Evolutionary conservation across 148 eudicot genomes (phyloP), one percentile per base, ranked within the genome.

Genomic region (Vaccinium vitisidaea): DNA sequence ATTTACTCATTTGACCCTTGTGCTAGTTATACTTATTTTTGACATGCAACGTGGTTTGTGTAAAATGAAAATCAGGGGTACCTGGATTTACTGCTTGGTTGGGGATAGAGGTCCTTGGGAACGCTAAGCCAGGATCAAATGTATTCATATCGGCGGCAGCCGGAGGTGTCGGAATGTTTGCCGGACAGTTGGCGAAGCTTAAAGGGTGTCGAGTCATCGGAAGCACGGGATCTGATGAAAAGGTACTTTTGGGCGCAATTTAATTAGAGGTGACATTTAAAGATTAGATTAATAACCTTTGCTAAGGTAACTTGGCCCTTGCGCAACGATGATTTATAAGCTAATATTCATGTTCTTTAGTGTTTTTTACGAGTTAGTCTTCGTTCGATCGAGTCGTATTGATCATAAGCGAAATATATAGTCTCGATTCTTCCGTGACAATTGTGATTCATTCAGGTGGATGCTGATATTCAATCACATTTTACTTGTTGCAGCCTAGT

Each of bases 61-160:
- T 56, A 4, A 21, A 3, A 32, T 50, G 27, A 13, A 43, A 73
- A 27, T 27, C 58, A 89, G 91, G 91, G 58, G n/a, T 89, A 39
- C 87, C 91, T 19, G 91, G 91, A 36, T 85, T 89, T 70, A 80
- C 91, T 74, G 91, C 91, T 48, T 89, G 91, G 91, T 36, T 89
- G 30, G 91, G 89, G 10, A 87, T 89, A 75, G 84, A 75, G 69
- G 83, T 87, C 1, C 36, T 89, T 21, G 88, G 85, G 19, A 82
- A 82, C 53, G 82, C 90, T 2, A 88, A 84, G 63, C 87, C 88
- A 8, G 88, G 87, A 36, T 86, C 87, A 8, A 89, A 85, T 85
- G 91, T 89, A 14, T 89, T 85, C 76, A 83, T 89, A 75, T 89
- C 91, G 0, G 91, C 91, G 12, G 89, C 89, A 0, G 91, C 89